Evolutionary conservation across 2,329 filamentous ascomycete species (phyloP).

Genomic region (Pseudocercospora cruenta): DNA sequence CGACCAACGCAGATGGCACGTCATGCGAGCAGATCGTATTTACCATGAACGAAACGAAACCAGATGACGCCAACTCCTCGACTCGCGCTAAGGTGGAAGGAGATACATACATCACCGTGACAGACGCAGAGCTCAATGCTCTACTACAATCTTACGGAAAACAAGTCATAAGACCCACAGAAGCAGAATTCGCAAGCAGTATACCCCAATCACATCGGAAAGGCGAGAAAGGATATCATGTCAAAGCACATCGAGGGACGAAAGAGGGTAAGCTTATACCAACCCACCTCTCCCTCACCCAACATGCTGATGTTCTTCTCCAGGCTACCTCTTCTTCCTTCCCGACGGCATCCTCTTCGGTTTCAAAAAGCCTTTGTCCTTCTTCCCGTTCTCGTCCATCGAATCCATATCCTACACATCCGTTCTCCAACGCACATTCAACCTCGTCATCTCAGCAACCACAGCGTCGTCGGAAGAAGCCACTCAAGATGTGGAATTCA

Average conservation of each 20-base stretch:
- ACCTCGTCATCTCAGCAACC: slow-evolving; percentile 57
- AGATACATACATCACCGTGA: slow-evolving; percentile 51
- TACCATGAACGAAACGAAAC: slow-evolving; percentile 58
- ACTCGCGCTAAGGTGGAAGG: slow-evolving; percentile 45
- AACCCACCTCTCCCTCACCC: background rate
- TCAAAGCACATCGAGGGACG: slow-evolving; percentile 65
- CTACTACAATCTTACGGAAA: slow-evolving; percentile 53
- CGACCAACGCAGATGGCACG: slow-evolving; percentile 42
- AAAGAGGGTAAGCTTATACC: slow-evolving; percentile 59
- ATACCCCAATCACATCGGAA: slow-evolving; percentile 64
- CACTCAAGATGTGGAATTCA: slow-evolving; percentile 63
- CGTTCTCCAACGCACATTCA: slow-evolving; percentile 68
- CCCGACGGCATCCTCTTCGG: slow-evolving; percentile 64
- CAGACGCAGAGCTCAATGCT: slow-evolving; percentile 53
- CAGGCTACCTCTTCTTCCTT: slow-evolving; percentile 67
- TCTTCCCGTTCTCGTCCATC: slow-evolving; percentile 63
- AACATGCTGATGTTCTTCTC: background rate
- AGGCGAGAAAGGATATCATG: slow-evolving; percentile 65
- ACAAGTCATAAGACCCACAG: slow-evolving; percentile 55
- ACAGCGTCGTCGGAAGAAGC: slow-evolving; percentile 20
- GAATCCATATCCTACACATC: slow-evolving; percentile 66
- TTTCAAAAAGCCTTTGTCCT: slow-evolving; percentile 67
- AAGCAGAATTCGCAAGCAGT: slow-evolving; percentile 63
- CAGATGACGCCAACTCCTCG: slow-evolving; percentile 43
- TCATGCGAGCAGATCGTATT: slow-evolving; percentile 62